A percentile compares a stretch with the other conserved stretches of the same genome.
These are phyloP conservation scores for Starmerella vaccinii DNA, from an alignment of 805 yeast genomes.

Conservation along the genomic window DNA sequence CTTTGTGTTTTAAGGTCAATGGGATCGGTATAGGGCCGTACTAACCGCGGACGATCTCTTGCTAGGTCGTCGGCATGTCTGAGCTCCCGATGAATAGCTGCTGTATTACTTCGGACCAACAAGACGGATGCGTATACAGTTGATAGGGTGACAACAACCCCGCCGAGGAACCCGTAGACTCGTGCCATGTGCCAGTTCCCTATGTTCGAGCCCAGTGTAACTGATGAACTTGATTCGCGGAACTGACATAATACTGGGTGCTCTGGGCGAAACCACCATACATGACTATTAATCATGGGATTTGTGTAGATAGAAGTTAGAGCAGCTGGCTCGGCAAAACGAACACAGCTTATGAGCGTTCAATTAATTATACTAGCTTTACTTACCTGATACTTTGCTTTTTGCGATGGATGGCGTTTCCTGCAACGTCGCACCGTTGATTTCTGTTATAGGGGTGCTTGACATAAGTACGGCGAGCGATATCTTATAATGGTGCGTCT, in stretches of 20 bases:
- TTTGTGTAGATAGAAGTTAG: too few species aligned
- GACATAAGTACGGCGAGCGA: slow-evolving; percentile 7
- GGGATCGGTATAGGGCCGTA: slow-evolving; percentile 39
- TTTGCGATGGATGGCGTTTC: not conserved
- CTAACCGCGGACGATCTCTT: slow-evolving; percentile 43
- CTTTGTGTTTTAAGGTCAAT: slow-evolving; percentile 40
- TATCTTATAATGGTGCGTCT: slow-evolving; percentile 13
- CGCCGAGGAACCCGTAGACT: slow-evolving; percentile 48
- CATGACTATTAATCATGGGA: too few species aligned
- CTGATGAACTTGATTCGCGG: not conserved
- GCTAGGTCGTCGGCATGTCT: slow-evolving; percentile 41
- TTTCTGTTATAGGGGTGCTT: not conserved
- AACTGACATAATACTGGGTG: not conserved
- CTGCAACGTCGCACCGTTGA: slow-evolving; percentile 7
- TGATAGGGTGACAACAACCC: slow-evolving; percentile 50
- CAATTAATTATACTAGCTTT: not conserved
- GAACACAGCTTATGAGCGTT: not conserved
- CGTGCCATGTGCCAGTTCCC: slow-evolving; percentile 35
- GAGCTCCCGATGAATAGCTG: slow-evolving; percentile 40
- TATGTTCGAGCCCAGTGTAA: too few species aligned
- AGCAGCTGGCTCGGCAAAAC: too few species aligned
- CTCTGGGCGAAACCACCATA: not conserved
- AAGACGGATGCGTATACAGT: slow-evolving; percentile 51
- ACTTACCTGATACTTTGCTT: not conserved
- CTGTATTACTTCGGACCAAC: slow-evolving; percentile 43